Evolutionary conservation across 2,329 filamentous ascomycete genomes (phyloP).

Genomic region (Fusarium avenaceum): DNA sequence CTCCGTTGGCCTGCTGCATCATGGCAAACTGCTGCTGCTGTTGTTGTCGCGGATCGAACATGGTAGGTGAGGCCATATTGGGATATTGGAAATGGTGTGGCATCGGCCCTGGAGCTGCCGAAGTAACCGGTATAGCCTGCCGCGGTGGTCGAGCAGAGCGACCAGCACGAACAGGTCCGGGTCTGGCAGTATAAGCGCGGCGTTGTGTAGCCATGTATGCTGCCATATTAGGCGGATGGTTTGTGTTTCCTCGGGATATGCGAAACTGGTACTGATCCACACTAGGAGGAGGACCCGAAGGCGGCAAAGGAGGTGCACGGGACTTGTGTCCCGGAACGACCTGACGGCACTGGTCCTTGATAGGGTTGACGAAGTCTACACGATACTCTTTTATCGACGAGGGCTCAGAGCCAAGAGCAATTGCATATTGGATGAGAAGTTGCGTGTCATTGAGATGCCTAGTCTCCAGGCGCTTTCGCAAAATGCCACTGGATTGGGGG

Average conservation of each 20-base stretch:
- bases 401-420: constrained; percentile 55
- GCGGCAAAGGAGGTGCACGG: constrained; percentile 40
- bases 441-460: constrained; percentile 59
- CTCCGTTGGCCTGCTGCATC: constrained; percentile 49
- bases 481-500: constrained; percentile 57
- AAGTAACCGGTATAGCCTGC: constrained; percentile 39
- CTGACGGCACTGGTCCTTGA: constrained; percentile 55
- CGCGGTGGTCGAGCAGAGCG: constrained; percentile 51
- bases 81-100: constrained; percentile 46
- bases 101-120: constrained; percentile 33
- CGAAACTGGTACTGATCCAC: constrained; percentile 55
- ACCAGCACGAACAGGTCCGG: constrained; percentile 49
- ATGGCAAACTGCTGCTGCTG: constrained; percentile 51
- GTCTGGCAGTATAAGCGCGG: constrained; percentile 50
- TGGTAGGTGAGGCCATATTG: constrained; percentile 41
- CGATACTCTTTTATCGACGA: constrained; percentile 48
- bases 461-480: constrained; percentile 62
- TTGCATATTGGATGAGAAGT: constrained; percentile 57
- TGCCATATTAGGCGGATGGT: constrained; percentile 54
- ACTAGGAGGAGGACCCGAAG: constrained; percentile 47
- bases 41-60: constrained; percentile 50
- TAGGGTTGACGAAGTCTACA: constrained; percentile 54
- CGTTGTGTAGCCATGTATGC: constrained; percentile 55
- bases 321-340: constrained; percentile 55
- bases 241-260: constrained; percentile 54